Conservation (phyloP, 148 eudicot species). For the Fallopia convolvulus region DNA sequence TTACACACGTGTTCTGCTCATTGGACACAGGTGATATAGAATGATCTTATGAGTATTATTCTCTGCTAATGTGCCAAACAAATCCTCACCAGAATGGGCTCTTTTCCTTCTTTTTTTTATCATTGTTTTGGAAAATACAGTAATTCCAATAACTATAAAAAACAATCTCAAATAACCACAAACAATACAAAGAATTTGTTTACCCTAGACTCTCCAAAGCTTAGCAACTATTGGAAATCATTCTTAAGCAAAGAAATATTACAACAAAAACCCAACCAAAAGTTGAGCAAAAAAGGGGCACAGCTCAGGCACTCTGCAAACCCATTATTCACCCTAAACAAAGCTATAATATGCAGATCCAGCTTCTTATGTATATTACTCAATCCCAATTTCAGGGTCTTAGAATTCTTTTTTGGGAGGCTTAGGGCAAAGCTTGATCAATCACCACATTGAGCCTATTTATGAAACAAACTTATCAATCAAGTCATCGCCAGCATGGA, state of each 20-base stretch:
- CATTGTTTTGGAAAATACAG: not conserved
- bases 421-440: not conserved
- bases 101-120: not conserved
- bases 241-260: not conserved
- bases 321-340: not conserved
- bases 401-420: not conserved
- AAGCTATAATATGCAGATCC: not conserved
- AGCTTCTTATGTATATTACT: not conserved
- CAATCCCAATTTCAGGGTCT: not conserved
- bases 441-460: not conserved
- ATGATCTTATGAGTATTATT: not conserved
- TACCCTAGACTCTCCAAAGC: not conserved
- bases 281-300: not conserved
- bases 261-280: not conserved
- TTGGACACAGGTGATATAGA: not conserved
- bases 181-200: not conserved
- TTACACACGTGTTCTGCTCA: not conserved
- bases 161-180: not conserved
- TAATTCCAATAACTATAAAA: not conserved
- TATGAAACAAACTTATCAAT: conserved; percentile 46
- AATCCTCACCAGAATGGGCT: not conserved
- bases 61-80: not conserved
- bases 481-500: conserved; percentile 43
- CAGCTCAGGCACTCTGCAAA: not conserved
- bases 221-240: not conserved